A percentile compares a stretch with the other conserved stretches of the same genome.
phyloP scores from a whole-genome alignment of 495 filamentous ascomycete genomes.

The Massariosphaeria phaeospora region DNA sequence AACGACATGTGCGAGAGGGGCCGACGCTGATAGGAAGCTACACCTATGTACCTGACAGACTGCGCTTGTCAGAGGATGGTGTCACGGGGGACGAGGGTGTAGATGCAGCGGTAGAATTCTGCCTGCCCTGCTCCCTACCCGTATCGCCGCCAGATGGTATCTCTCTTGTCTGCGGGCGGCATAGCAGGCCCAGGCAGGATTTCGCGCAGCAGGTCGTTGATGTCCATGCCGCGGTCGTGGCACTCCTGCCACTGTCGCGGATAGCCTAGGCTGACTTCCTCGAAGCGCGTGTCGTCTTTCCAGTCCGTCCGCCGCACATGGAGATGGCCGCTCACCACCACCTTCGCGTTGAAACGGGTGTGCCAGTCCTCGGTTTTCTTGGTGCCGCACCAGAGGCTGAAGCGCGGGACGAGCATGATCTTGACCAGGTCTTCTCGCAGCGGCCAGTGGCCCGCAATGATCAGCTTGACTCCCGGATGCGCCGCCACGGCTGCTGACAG shows the following conservation, averaged over 20 bases:
- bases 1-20: too few species aligned
- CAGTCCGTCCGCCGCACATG: conserved; percentile 42
- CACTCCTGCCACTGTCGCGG: conserved; percentile 42
- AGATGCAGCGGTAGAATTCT: not conserved
- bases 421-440: conserved; percentile 41
- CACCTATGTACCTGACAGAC: too few species aligned
- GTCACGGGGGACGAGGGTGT: too few species aligned
- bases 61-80: too few species aligned
- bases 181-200: conserved; percentile 36
- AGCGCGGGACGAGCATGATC: conserved; percentile 37
- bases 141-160: conserved; percentile 28
- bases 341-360: conserved; percentile 38
- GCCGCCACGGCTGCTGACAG: conserved; percentile 33
- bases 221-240: conserved; percentile 36
- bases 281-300: conserved; percentile 40
- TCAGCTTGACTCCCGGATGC: conserved; percentile 31
- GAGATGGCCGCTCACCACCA: conserved; percentile 42
- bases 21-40: too few species aligned
- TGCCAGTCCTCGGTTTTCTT: conserved; percentile 43
- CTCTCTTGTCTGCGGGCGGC: conserved; percentile 15
- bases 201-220: conserved; percentile 41
- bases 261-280: conserved; percentile 41
- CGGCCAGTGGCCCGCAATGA: conserved; percentile 42
- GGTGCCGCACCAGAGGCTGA: conserved; percentile 42
- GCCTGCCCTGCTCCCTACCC: conserved; percentile 2